Conservation (phyloP, 1,284 basidiomycete genomes). For the Cutaneotrichosporon dermatis region DNA sequence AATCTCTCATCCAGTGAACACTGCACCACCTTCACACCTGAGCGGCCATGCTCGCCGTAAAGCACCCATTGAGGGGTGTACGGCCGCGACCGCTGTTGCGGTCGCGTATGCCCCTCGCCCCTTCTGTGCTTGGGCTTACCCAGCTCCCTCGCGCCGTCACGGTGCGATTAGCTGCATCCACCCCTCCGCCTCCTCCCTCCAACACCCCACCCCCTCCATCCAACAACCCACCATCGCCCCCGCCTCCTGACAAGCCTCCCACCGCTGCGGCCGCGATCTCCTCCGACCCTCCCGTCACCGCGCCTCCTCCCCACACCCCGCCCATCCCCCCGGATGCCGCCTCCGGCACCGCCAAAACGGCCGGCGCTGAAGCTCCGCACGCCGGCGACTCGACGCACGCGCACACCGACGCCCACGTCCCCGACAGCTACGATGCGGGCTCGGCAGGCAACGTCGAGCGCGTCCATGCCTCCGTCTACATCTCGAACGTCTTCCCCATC, state of each 20-base stretch:
- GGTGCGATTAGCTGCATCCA: neutral
- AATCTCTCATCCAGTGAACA: too few relatives aligned
- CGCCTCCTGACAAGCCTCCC: neutral
- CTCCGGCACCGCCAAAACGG: too few relatives aligned
- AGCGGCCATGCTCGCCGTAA: slow-evolving; percentile 1
- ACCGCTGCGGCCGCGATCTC: too few relatives aligned
- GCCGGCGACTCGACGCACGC: neutral
- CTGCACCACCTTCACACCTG: neutral
- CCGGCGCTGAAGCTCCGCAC: neutral
- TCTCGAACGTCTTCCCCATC: slow-evolving; percentile 48
- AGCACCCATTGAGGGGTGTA: slow-evolving; percentile 1
- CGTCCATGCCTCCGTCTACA: slow-evolving; percentile 44
- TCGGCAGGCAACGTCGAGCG: slow-evolving; percentile 21
- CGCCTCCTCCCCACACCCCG: too few relatives aligned
- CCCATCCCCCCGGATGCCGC: neutral
- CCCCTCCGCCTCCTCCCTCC: neutral
- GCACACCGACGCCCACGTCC: slow-evolving; percentile 1
- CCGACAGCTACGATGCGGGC: neutral
- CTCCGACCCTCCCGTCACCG: too few relatives aligned
- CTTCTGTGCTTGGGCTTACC: neutral
- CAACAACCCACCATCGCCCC: neutral
- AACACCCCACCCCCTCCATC: neutral
- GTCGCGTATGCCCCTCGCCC: neutral
- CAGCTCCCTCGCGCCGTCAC: neutral
- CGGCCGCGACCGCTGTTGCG: neutral